Base-by-base conservation (phyloP, 2,329 filamentous ascomycete species). In the Thielaviopsis punctulata region DNA sequence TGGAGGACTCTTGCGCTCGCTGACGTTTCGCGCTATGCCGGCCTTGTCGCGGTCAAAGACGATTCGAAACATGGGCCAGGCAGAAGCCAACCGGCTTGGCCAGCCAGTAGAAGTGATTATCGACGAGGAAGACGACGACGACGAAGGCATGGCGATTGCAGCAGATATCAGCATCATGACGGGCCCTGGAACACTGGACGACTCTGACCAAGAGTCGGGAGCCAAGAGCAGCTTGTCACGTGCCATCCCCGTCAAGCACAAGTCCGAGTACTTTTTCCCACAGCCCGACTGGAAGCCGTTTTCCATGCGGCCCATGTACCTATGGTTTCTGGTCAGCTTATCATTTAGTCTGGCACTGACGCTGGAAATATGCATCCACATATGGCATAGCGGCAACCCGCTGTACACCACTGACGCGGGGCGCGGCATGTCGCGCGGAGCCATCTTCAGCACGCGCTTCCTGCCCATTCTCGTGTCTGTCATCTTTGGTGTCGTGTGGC, bases 211-310 rank as follows among this genome's bases (percentile, higher is more conserved):
- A n/a, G 22, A 22, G 45, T 19, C 15, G 30, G 6, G 13, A n/a
- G 30, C 30, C 9, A n/a, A 15, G 13, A 36, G n/a, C 13, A 12
- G 30, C 4, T 15, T 36, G 10, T n/a, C 30, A 9, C n/a, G n/a
- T n/a, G n/a, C n/a, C 36, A 57, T 56, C 41, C 58, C 58, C 39
- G 55, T 60, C 41, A 60, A 53, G 24, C n/a, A 5, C 48, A 15
- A 21, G n/a, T 22, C 21, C 15, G 21, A 58, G n/a, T 21, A 48
- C 13, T 79, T 79, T 57, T 80, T 77, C 56, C 77, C 78, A 0
- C 73, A 77, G 54, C 75, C 77, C 2, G 75, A 83, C 61, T 83
- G 79, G 80, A 80, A 78, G 60, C 80, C 79, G 0, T 73, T 80
- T 55, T 73, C 74, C 0, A 82, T 83, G 77, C 69, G 75, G 25